Evolutionary conservation across 306 rosid genomes (phyloP).

Genomic region (Leucaena leucocephala): DNA sequence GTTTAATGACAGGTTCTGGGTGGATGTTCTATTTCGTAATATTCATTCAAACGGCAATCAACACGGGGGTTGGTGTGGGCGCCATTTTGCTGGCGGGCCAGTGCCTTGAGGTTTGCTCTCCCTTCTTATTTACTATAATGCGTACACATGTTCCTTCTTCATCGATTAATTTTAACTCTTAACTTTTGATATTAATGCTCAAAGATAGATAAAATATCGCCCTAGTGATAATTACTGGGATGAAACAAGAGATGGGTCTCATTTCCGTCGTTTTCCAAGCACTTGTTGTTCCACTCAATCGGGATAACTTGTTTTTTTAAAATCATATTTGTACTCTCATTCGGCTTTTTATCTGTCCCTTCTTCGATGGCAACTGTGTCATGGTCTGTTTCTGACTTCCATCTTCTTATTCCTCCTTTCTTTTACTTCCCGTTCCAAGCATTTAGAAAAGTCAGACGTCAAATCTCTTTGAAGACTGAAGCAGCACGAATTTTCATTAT

Average conservation of each 20-base stretch:
- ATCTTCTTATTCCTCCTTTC: neutral
- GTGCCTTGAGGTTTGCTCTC: constrained; percentile 65
- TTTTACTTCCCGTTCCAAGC: neutral
- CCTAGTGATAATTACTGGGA: neutral
- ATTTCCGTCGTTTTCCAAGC: neutral
- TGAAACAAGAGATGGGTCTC: no score
- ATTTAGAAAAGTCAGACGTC: neutral
- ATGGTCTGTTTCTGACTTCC: neutral
- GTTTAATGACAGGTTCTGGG: constrained; percentile 68
- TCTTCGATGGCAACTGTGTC: no score
- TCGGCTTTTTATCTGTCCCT: neutral
- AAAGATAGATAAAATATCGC: neutral
- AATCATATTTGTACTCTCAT: neutral
- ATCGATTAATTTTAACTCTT: neutral
- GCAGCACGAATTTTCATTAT: neutral
- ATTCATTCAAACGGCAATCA: constrained; percentile 86
- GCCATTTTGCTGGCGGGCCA: constrained; percentile 80
- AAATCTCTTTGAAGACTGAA: neutral
- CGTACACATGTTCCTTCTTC: neutral
- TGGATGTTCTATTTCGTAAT: constrained; percentile 94
- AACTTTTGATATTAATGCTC: no score
- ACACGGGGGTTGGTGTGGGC: constrained; percentile 87
- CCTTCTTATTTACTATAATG: neutral
- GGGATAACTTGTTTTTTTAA: neutral
- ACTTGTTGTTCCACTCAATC: neutral